phyloP scores from a whole-genome alignment of 768 basidiomycete genomes.

The Amylocystis lapponica region DNA sequence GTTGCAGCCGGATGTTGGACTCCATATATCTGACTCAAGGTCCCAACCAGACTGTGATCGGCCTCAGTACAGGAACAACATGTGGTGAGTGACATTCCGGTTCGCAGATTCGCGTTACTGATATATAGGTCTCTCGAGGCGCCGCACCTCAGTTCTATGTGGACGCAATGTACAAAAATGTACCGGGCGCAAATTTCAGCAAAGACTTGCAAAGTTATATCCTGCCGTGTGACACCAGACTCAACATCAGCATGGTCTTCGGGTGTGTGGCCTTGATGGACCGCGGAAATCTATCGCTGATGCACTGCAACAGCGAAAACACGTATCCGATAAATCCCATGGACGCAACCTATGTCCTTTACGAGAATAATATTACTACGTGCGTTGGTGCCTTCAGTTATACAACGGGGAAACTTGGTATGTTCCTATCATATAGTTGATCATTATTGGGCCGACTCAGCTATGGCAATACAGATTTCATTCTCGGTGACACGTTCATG shows the following conservation, averaged over 20 bases:
- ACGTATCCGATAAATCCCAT: slow-evolving; percentile 6
- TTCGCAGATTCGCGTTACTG: not conserved
- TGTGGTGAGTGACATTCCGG: not conserved
- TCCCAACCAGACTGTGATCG: not conserved
- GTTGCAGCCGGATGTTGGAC: not conserved
- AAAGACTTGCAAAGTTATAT: not conserved
- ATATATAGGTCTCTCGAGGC: not conserved
- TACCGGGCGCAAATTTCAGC: slow-evolving; percentile 1
- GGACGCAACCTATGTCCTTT: not conserved
- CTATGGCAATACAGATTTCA: slow-evolving; percentile 7
- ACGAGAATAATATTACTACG: not conserved
- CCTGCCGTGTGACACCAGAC: slow-evolving; percentile 8
- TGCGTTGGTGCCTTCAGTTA: not conserved
- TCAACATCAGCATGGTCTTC: slow-evolving; percentile 6
- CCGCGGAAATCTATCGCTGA: not conserved
- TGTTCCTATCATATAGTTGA: not conserved
- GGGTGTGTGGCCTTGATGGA: not conserved
- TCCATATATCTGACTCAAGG: not conserved
- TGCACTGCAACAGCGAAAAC: not conserved
- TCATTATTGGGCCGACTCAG: not conserved
- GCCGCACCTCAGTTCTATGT: slow-evolving; percentile 4
- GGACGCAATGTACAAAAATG: slow-evolving; percentile 7
- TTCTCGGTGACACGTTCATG: slow-evolving; percentile 19
- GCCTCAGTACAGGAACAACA: slow-evolving; percentile 2
- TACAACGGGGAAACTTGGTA: not conserved